Conservation (phyloP, 2,329 filamentous ascomycete species). For the Claviceps africana region DNA sequence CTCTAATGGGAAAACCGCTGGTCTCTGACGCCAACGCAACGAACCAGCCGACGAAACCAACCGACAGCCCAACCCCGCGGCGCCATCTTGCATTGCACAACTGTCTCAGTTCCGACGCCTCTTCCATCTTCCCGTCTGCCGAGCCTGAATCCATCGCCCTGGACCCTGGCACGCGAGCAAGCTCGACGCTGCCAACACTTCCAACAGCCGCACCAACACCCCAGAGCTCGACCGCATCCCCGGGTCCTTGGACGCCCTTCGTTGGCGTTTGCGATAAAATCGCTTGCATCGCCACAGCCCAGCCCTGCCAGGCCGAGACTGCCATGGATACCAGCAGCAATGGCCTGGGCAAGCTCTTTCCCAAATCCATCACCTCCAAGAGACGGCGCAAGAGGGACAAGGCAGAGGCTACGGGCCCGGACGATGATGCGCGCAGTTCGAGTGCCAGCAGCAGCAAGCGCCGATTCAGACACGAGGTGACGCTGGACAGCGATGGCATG, state of each 20-base stretch:
- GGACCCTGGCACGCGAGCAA: too few species aligned
- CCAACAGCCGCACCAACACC: too few species aligned
- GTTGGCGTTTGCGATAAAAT: not conserved
- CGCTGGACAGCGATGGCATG: slow-evolving; percentile 21
- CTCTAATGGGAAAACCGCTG: too few species aligned
- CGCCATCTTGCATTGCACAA: too few species aligned
- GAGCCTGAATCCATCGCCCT: too few species aligned
- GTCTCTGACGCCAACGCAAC: too few species aligned
- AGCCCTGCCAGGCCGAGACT: not conserved
- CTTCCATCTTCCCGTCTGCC: too few species aligned
- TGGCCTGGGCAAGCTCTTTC: slow-evolving; percentile 37
- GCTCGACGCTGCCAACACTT: too few species aligned
- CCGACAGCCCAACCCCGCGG: too few species aligned
- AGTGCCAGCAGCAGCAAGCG: slow-evolving; percentile 16
- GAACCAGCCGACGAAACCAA: too few species aligned
- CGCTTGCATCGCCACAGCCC: not conserved
- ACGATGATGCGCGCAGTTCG: slow-evolving; percentile 17
- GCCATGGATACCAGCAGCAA: slow-evolving; percentile 12
- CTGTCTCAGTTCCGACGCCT: too few species aligned
- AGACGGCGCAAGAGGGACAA: slow-evolving; percentile 34
- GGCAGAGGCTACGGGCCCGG: slow-evolving; percentile 14
- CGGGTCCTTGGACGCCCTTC: not conserved
- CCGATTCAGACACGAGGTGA: slow-evolving; percentile 17
- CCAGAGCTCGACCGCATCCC: too few species aligned
- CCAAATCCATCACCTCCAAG: slow-evolving; percentile 35